phyloP scores from a whole-genome alignment of 768 basidiomycete species.

The Obba rivulosa region DNA sequence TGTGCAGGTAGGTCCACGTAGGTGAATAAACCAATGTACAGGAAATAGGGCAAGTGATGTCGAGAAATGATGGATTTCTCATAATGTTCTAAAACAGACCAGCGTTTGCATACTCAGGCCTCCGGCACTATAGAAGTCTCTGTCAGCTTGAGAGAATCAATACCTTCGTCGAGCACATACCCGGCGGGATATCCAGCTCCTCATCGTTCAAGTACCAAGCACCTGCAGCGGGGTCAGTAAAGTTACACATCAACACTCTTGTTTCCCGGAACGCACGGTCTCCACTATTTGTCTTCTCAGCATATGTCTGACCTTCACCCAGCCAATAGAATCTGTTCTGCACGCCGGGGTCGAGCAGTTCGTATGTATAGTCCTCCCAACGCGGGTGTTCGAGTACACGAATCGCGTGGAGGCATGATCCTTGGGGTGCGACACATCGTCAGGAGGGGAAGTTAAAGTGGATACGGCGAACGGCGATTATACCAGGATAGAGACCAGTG shows the following conservation, averaged over 20 bases:
- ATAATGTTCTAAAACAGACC: too few species aligned
- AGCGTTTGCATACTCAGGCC: too few species aligned
- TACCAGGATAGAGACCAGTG: slow-evolving; percentile 57
- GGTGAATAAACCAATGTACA: too few species aligned
- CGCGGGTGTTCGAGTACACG: slow-evolving; percentile 47
- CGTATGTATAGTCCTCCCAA: slow-evolving; percentile 62
- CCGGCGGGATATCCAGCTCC: slow-evolving; percentile 39
- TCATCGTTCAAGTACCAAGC: slow-evolving; percentile 41
- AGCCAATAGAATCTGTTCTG: slow-evolving; percentile 54
- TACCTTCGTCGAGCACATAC: slow-evolving; percentile 20
- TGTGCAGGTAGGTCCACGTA: too few species aligned
- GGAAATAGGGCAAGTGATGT: too few species aligned
- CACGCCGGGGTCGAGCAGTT: slow-evolving; percentile 33
- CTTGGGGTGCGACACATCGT: slow-evolving; percentile 19
- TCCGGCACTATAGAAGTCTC: too few species aligned
- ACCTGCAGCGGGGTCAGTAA: slow-evolving; percentile 22
- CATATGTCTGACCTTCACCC: slow-evolving; percentile 54
- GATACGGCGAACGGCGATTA: slow-evolving; percentile 8
- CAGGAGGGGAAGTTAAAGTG: background rate
- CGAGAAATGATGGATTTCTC: too few species aligned
- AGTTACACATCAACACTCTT: background rate
- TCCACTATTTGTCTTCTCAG: slow-evolving; percentile 37
- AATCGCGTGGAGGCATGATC: slow-evolving; percentile 47
- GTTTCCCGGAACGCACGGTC: slow-evolving; percentile 19
- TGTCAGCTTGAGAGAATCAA: too few species aligned